Evolutionary conservation across 2,329 filamentous ascomycete species (phyloP).

Genomic region (Chalaropsis thielavioides): DNA sequence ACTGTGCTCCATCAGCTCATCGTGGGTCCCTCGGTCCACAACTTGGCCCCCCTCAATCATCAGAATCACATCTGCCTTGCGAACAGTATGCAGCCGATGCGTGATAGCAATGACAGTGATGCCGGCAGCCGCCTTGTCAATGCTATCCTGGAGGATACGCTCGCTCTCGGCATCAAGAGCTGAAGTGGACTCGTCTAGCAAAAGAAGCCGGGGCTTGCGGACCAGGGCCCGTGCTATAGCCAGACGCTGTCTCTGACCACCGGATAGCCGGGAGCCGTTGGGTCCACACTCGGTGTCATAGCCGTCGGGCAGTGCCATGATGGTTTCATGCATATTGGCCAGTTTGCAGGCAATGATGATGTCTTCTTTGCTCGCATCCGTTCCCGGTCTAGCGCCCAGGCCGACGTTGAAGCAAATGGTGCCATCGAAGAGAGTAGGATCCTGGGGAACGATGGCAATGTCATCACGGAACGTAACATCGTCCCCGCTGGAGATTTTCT

Average conservation of each 20-base stretch:
- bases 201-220: constrained; percentile 53
- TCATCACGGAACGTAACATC: constrained; percentile 35
- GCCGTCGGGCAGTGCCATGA: constrained; percentile 45
- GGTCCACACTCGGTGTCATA: constrained; percentile 55
- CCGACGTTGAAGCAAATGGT: constrained; percentile 41
- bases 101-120: constrained; percentile 46
- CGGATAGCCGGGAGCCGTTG: constrained; percentile 60
- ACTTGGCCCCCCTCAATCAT: constrained; percentile 39
- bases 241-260: constrained; percentile 65
- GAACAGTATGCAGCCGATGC: constrained; percentile 42
- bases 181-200: constrained; percentile 72
- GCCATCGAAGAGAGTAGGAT: constrained; percentile 43
- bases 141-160: constrained; percentile 47
- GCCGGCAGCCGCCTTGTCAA: constrained; percentile 41
- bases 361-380: constrained; percentile 42
- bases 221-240: constrained; percentile 66
- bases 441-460: constrained; percentile 44
- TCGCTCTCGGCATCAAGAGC: constrained; percentile 61
- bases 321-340: constrained; percentile 57
- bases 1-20: constrained; percentile 38
- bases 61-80: constrained; percentile 43
- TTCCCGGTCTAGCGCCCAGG: constrained; percentile 39
- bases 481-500: constrained; percentile 31
- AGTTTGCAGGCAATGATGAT: constrained; percentile 52
- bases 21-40: constrained; percentile 38